These are phyloP conservation scores for Cordyceps cicadae DNA, from an alignment of 2,329 filamentous ascomycete species.

Conservation along the genomic window DNA sequence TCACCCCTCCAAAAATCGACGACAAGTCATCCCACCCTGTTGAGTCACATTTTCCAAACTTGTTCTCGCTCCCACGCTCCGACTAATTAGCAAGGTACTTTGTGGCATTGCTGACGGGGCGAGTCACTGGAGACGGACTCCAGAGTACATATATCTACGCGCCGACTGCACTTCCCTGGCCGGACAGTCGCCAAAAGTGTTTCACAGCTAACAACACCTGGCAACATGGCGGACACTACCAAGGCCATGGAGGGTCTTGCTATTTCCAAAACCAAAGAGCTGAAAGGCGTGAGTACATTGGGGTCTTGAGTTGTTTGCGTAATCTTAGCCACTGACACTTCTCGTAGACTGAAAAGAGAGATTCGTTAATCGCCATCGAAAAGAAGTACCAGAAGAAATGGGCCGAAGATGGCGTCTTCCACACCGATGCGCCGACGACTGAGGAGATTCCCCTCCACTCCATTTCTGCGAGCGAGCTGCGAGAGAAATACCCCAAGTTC, in stretches of 20 bases:
- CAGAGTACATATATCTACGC: not conserved
- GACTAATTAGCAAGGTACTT: not conserved
- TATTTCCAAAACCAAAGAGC: constrained; percentile 52
- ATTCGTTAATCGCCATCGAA: constrained; percentile 72
- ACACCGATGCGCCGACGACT: constrained; percentile 74
- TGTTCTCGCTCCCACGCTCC: not conserved
- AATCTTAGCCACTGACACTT: constrained; percentile 13
- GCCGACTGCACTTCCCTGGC: not conserved
- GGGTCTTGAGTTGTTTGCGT: not conserved
- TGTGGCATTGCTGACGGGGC: constrained; percentile 5
- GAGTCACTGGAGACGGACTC: not conserved
- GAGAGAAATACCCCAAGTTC: constrained; percentile 80
- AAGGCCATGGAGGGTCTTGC: constrained; percentile 43
- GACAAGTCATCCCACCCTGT: constrained; percentile 1
- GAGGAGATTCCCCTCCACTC: constrained; percentile 68
- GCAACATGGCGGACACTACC: constrained; percentile 36
- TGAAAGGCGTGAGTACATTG: constrained; percentile 43
- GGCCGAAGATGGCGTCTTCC: constrained; percentile 54
- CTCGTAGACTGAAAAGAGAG: constrained; percentile 72
- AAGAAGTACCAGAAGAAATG: constrained; percentile 81
- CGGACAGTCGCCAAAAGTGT: not conserved
- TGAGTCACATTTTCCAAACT: constrained; percentile 3
- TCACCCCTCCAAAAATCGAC: constrained; percentile 12
- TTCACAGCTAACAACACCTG: not conserved
- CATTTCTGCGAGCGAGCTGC: constrained; percentile 65